Percentiles rank a stretch among this genome's conserved stretches.
Conservation (phyloP, 1,284 basidiomycete genomes). For the Cystobasidium slooffiae region DNA sequence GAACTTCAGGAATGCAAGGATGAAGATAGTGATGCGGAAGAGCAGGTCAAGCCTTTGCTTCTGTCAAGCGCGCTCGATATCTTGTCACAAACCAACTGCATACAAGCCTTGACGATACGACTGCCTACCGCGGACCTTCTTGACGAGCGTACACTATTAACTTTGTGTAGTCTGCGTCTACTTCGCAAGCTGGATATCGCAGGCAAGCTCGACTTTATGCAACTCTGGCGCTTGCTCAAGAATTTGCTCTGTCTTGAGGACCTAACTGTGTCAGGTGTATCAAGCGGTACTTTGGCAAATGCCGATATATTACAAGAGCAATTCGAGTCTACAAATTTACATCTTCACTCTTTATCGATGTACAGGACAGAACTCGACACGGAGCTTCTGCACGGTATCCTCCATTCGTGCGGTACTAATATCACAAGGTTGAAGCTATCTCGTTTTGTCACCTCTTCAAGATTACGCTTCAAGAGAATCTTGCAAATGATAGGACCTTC, state of each 20-base stretch:
- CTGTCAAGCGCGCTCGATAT: conserved; percentile 16
- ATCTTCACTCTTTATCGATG: conserved; percentile 12
- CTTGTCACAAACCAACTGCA: conserved; percentile 16
- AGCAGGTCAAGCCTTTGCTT: background rate
- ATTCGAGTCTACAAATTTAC: conserved; percentile 7
- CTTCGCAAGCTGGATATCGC: conserved; percentile 35
- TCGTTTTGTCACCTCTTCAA: conserved; percentile 7
- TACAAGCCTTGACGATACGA: conserved; percentile 23
- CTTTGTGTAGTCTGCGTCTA: background rate
- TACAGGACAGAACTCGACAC: background rate
- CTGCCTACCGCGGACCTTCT: conserved; percentile 4
- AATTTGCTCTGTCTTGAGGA: conserved; percentile 17
- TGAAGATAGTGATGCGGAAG: background rate
- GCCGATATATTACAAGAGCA: background rate
- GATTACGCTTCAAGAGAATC: conserved; percentile 7
- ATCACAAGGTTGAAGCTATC: conserved; percentile 17
- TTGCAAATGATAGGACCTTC: conserved; percentile 26
- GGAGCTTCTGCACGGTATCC: conserved; percentile 4
- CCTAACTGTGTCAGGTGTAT: conserved; percentile 16
- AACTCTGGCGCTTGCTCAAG: conserved; percentile 25
- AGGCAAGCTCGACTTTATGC: conserved; percentile 7
- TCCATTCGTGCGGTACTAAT: conserved; percentile 2
- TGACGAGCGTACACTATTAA: background rate
- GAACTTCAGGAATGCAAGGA: background rate
- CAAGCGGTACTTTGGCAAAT: background rate